Evolutionary conservation across 225 moss, liverwort and hornwort genomes (phyloP).

Genomic region (Polytrichum commune): DNA sequence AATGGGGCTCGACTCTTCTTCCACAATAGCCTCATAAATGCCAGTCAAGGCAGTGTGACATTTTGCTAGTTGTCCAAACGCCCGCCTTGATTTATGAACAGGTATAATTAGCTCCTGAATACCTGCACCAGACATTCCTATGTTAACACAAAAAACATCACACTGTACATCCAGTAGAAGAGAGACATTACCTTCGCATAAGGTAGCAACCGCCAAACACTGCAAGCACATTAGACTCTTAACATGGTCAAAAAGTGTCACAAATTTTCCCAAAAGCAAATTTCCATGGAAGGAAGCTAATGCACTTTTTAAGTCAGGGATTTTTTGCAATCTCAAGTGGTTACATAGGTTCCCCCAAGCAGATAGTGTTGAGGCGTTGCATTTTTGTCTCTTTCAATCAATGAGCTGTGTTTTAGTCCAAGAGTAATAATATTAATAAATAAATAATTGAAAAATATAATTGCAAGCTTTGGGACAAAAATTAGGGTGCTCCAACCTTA

Average conservation of each 20-base stretch:
- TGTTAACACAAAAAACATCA: neutral
- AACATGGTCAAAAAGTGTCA: neutral
- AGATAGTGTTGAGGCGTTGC: too few relatives aligned
- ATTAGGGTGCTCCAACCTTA: too few relatives aligned
- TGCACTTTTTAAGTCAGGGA: neutral
- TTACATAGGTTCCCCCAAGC: neutral
- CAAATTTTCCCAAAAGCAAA: neutral
- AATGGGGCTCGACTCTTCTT: constrained; percentile 94
- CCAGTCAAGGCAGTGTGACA: constrained; percentile 92
- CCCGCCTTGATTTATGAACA: constrained; percentile 92
- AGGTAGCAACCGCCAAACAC: neutral
- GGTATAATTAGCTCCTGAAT: constrained; percentile 99
- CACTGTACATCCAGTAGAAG: neutral
- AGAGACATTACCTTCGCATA: neutral
- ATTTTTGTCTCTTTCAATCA: neutral
- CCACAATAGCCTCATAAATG: constrained; percentile 92
- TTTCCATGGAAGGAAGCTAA: neutral
- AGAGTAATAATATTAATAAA: neutral
- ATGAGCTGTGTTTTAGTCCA: too few relatives aligned
- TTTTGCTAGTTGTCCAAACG: constrained; percentile 92
- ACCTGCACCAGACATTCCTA: constrained; percentile 31
- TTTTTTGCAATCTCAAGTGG: neutral
- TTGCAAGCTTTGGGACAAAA: neutral
- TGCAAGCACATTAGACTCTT: neutral
- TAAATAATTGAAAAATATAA: neutral